Evolutionary conservation across 2,329 filamentous ascomycete genomes (phyloP), one percentile per base, ranked within the genome.

Genomic region (Phyllosticta paracitricarpa): DNA sequence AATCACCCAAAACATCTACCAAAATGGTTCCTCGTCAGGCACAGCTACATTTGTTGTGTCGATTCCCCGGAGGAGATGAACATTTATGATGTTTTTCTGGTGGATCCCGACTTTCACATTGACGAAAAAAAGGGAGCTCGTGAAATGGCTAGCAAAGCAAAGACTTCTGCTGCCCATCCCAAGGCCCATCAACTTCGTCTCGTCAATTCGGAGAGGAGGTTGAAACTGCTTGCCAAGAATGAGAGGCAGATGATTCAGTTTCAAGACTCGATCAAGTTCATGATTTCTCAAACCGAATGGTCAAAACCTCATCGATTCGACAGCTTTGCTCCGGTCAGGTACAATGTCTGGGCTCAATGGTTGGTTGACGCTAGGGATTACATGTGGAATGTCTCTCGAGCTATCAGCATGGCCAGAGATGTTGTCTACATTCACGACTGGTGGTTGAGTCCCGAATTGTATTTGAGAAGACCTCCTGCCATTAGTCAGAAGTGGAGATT

Each of bases 361-460:
- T 83, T 99, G 8, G 93, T 99, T 0, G 94, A 99, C 74, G 94
- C 90, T 17, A 85, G 94, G 66, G 94, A 99, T 72, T 95, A 97
- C 78, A 97, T 97, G 93, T 99, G 94, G 94, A 96, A 97, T 72
- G 91, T 97, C 7, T 97, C 93, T 10, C 85, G 93, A 65, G 94
- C 94, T 12, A 95, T 99, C 69, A 94, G 91, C 71, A 96, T 97
- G 85, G 94, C 94, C 8, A 90, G 90, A 69, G 94, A 97, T 76
- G 93, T 97, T 64, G 93, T 99, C 67, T 97, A 97, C 75, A 97
- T 99, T 64, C 94, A 99, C 72, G 94, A 97, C 74, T 99, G 94
- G 94, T 99, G 94, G 94, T 78, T 99, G 51, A 97, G 90, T 67
- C 94, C 94, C 0, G 93, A 99, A 74, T 78, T 99, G 54, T 99